Evolutionary conservation across 768 basidiomycete species (phyloP), one percentile per base, ranked within the genome.

Genomic region (Psilocybe subaeruginosa): DNA sequence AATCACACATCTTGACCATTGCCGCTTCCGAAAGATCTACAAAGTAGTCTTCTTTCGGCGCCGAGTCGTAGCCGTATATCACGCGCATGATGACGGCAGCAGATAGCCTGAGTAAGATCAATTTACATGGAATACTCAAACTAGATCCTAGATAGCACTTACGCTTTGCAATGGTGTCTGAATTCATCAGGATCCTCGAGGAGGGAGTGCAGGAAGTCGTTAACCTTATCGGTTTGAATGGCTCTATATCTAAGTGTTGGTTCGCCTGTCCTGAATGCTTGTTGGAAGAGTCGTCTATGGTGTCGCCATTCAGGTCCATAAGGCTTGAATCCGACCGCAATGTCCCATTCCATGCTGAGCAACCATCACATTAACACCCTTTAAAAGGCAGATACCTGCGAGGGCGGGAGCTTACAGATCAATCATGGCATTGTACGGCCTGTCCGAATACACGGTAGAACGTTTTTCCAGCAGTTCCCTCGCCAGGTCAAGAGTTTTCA

Each of bases 41-140:
- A 29, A 69, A 69, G 19, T 57, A 59, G 57, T 75, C 72, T 37
- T 67, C 54, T 47, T 60, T 67, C 3, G 70, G 62, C 6, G 54
- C 43, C 4, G 70, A 59, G 7, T 72, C 68, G 53, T 72, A 66
- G 1, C 79, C 79, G 55, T 79, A 80, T 19, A 74, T 70, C 16
- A 74, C 65, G 8, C 72, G 70, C 58, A 80, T 68, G 43, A 76
- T 73, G 45, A 74, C 68, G 2, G 73, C 69, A 17, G 72, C 74
- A 27, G 76, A 68, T 59, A 75, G 61, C 27, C 78, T 80, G 51
- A 8, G 55, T 11, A 16, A 46, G 14, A 39, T 23, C 39, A 33
- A n/a, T 16, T 9, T 31, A 30, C 33, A 49, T 11, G 33, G 33
- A 35, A 23, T 16, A 41, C 19, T 30, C 48, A n/a, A 16, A 58